Evolutionary conservation across 164 flowering plant species (phyloP).

Genomic region (Aristolochia californica): DNA sequence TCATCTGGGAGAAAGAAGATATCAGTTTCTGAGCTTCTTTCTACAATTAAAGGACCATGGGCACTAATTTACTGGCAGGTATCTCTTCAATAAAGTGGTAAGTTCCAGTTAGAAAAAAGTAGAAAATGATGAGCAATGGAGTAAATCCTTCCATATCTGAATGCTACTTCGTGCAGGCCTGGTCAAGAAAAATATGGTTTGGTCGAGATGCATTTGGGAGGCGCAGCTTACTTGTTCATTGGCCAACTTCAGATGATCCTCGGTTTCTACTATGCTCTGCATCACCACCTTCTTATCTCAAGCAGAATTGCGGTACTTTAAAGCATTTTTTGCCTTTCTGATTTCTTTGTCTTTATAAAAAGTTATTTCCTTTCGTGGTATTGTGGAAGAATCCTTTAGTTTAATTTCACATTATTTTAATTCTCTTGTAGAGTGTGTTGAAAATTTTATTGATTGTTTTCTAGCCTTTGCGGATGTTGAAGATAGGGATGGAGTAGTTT

Average conservation of each 20-base stretch:
- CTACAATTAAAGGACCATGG: constrained; percentile 90
- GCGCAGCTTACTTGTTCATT: constrained; percentile 93
- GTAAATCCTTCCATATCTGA: too few relatives aligned
- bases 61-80: constrained; percentile 96
- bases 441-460: too few relatives aligned
- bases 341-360: too few relatives aligned
- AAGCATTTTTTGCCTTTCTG: neutral
- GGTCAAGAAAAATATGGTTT: constrained; percentile 82
- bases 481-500: constrained; percentile 17
- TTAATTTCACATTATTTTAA: neutral
- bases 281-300: constrained; percentile 36
- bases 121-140: too few relatives aligned
- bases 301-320: constrained; percentile 30
- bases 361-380: too few relatives aligned
- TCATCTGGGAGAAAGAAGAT: constrained; percentile 12
- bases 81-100: constrained; percentile 25
- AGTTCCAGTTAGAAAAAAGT: constrained; percentile 10
- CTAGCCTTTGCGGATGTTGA: constrained; percentile 29
- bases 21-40: constrained; percentile 66
- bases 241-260: constrained; percentile 67
- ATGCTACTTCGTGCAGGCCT: constrained; percentile 27
- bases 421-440: too few relatives aligned
- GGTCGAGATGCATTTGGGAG: constrained; percentile 98
- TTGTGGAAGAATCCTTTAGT: neutral
- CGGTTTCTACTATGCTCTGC: constrained; percentile 79